Base-by-base conservation (phyloP, 2,329 filamentous ascomycete genomes). In the Colletotrichum sp. region DNA sequence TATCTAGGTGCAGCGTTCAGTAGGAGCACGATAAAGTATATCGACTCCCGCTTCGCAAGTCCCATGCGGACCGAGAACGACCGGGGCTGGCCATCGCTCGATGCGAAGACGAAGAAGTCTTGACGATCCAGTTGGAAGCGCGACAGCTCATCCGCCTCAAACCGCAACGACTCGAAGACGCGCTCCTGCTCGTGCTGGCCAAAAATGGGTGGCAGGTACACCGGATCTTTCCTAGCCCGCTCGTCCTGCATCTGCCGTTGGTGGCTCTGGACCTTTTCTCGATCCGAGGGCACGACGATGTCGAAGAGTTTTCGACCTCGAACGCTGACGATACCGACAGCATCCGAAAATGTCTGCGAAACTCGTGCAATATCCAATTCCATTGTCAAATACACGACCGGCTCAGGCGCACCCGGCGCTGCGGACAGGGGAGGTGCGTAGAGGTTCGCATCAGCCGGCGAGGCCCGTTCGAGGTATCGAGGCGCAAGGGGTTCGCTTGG, bases 161-260 rank as follows among this genome's bases (percentile, higher is more conserved):
- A 91, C 1, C 89, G 88, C 16, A 93, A 85, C 2, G 85, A 84
- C 71, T 90, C 88, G 36, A 93, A 89, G 18, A 91, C 87, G 30
- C 88, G 85, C 28, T 91, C 88, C 66, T 91, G 88, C 73, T 90
- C 88, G 64, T 87, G 84, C 77, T 88, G 88, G 48, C 86, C 87
- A 75, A 91, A 88, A n/a, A 93, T 93, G 3, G 92, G 92, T 6
- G 92, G 91, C 24, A 93, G 85, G 80, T 93, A 93, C 61, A 91
- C 91, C 21, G 91, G 91, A 34, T 92, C 90, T 71, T 87, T 90
- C 78, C 87, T 85, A 36, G 86, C 84, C 75, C 91, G 91, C 78
- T 93, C 91, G 18, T 89, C 88, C 68, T 91, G 87, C 62, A 94
- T 85, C 66, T 87, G 85, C 64, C 85, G 86, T 78, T 90, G 89